phyloP scores from a whole-genome alignment of 163 green algal species.

The Chloromonas sp. region DNA sequence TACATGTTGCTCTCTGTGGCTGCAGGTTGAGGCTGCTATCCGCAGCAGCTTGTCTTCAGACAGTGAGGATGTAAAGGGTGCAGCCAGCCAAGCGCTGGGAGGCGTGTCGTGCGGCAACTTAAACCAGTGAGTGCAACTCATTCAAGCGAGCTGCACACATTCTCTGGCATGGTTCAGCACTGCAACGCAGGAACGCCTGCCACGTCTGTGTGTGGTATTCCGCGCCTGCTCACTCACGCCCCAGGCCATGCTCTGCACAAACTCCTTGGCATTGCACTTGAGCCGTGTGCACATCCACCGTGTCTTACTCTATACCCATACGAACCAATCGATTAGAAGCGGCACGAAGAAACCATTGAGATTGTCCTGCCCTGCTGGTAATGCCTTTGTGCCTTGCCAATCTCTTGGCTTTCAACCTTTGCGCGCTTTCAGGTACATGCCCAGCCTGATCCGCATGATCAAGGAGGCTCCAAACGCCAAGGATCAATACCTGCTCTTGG shows the following conservation, averaged over 20 bases:
- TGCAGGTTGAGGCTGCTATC: constrained; percentile 49
- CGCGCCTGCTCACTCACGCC: no score
- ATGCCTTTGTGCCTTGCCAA: not conserved
- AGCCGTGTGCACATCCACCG: not conserved
- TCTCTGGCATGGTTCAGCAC: no score
- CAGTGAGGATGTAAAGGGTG: constrained; percentile 75
- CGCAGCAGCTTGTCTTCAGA: constrained; percentile 39
- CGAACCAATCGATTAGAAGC: no score
- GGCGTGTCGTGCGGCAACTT: constrained; percentile 74
- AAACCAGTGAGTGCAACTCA: not conserved
- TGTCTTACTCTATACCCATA: no score
- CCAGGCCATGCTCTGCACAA: not conserved
- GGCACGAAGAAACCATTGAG: no score
- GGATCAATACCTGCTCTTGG: constrained; percentile 85
- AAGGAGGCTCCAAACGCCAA: constrained; percentile 40
- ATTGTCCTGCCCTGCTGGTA: no score
- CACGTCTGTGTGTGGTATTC: no score
- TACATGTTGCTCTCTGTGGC: not conserved
- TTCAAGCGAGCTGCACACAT: not conserved
- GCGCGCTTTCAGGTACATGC: constrained; percentile 5
- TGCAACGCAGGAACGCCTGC: no score
- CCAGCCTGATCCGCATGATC: constrained; percentile 8
- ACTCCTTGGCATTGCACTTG: not conserved
- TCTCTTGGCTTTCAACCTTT: not conserved
- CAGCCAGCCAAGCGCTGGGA: constrained; percentile 76